phyloP scores from a whole-genome alignment of 768 basidiomycete species.

The Tephrocybe sp. region DNA sequence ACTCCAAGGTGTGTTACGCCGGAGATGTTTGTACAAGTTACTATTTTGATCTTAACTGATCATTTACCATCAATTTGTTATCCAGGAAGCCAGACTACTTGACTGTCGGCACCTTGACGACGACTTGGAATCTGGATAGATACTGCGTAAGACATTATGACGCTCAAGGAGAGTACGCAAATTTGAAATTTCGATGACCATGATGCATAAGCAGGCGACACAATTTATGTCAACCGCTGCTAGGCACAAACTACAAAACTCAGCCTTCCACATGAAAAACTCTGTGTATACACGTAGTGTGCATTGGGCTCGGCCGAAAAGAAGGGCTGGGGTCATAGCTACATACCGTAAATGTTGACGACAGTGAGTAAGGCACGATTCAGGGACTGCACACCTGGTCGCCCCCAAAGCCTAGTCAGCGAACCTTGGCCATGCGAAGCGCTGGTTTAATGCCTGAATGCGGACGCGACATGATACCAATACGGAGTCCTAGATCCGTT shows the following conservation, averaged over 20 bases:
- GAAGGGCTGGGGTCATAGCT: not conserved
- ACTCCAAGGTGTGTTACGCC: no score
- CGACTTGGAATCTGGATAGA: no score
- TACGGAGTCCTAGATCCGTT: not conserved
- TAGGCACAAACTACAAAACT: not conserved
- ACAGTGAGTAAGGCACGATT: not conserved
- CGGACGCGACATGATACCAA: not conserved
- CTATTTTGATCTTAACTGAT: no score
- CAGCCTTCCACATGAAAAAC: not conserved
- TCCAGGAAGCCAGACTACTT: no score
- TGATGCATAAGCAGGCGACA: no score
- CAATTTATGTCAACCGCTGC: not conserved
- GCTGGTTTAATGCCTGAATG: not conserved
- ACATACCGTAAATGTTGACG: not conserved
- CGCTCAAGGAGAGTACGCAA: no score
- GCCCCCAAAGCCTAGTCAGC: not conserved
- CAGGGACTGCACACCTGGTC: not conserved
- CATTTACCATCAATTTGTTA: no score
- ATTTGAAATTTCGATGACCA: no score
- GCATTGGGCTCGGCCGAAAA: not conserved
- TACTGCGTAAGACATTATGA: no score
- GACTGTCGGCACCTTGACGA: no score
- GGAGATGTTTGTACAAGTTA: no score
- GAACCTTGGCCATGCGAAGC: not conserved
- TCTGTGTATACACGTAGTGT: not conserved